Evolutionary conservation across 2,329 filamentous ascomycete species (phyloP), one percentile per base, ranked within the genome.

Genomic region (Torrubiellomyces zombiae): DNA sequence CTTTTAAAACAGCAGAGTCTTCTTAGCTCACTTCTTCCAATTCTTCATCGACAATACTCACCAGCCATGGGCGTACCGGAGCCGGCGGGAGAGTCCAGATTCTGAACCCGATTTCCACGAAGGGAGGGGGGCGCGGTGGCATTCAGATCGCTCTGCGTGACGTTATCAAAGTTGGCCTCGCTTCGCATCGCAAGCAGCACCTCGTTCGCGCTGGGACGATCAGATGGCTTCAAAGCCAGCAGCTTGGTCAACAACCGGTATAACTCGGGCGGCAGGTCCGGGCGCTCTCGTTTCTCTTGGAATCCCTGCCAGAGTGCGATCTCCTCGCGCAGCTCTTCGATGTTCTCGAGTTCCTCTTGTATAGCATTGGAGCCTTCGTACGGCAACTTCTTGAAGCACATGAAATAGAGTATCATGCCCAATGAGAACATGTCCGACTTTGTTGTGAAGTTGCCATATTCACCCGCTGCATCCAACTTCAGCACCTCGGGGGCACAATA

Each of bases 351-450:
- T 43, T 95, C 86, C 47, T 95, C 86, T 31, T 93, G 71, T 13
- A 91, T 62, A 4, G 75, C 64, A 43, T 95, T 86, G 26, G 85
- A 81, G 38, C 76, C 79, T 14, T 55, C 61, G 44, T 95, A 98
- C 0, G 89, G 89, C 8, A 98, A 62, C 23, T 75, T 67, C 2
- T 77, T 81, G 45, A 98, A 98, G 47, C 89, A 98, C 63, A 98
- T 77, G 44, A 98, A 98, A 48, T 95, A 92, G 4, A 98, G 63
- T 28, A 95, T 95, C 86, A 98, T 94, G 24, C 89, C 89, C 0
- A 98, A 58, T 1, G 85, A 94, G 50, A 98, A 98, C n/a, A 98
- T 78, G 43, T 98, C 89, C 0, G 85, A 94, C 44, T 95, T 98
- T 14, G 81, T 85, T 0, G 83, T 93, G 42, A 98, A 98, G 44